phyloP scores from a whole-genome alignment of 1,284 basidiomycete genomes.

The Microbotryum scabiosae region DNA sequence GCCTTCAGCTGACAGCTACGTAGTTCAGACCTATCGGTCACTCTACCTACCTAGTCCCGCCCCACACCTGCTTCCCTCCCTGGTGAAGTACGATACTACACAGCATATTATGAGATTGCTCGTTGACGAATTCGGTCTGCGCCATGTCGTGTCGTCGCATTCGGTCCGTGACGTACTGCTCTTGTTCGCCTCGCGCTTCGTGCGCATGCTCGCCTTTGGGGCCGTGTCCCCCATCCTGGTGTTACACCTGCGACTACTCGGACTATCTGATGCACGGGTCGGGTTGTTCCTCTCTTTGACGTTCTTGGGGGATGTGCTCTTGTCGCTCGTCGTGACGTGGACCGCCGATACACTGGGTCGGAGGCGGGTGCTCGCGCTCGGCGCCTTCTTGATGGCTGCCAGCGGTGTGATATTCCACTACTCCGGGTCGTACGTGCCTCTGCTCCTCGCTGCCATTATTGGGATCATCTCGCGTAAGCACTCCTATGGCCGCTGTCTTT shows the following conservation, averaged over 20 bases:
- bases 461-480: conserved; percentile 19
- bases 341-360: conserved; percentile 20
- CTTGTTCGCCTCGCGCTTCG: conserved; percentile 13
- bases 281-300: conserved; percentile 24
- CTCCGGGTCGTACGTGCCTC: conserved; percentile 4
- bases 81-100: too few relatives aligned
- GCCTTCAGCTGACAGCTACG: too few relatives aligned
- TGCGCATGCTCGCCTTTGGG: conserved; percentile 24
- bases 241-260: conserved; percentile 13
- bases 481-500: too few relatives aligned
- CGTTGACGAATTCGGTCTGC: conserved; percentile 14
- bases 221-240: conserved; percentile 25
- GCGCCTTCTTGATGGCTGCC: conserved; percentile 13
- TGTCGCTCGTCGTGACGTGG: conserved; percentile 25
- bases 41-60: too few relatives aligned
- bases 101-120: not conserved
- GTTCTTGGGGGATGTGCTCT: conserved; percentile 22
- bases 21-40: too few relatives aligned
- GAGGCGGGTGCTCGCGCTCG: conserved; percentile 16
- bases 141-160: conserved; percentile 8
- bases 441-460: conserved; percentile 23
- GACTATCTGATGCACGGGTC: conserved; percentile 9
- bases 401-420: conserved; percentile 16
- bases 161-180: conserved; percentile 10
- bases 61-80: too few relatives aligned